Base-by-base conservation (phyloP, 225 moss, liverwort and hornwort genomes). In the Thuidium tamariscinum region DNA sequence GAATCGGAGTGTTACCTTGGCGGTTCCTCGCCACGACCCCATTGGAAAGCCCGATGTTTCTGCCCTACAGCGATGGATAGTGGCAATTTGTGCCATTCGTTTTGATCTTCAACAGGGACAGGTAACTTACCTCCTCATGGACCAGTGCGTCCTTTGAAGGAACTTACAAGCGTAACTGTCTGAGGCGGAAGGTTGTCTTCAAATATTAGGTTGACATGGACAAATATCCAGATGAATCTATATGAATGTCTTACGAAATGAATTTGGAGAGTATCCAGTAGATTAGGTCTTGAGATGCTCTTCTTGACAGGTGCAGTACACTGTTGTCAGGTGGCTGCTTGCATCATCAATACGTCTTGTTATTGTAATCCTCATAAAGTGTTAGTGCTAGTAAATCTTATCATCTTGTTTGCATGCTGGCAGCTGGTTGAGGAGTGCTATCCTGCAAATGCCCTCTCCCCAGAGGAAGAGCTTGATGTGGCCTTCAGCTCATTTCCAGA, bases 81-180 rank as follows among this genome's bases (percentile, higher is more conserved):
- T 98, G 91, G 97, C 95, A 73, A 89, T 98, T 80, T 97, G 97
- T 90, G 95, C 95, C 82, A 98, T 98, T 87, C 95, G 96, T 80
- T 98, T 98, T 77, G 98, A 98, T 91, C 95, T 98, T 88, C 96
- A 98, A 90, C 98, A 98, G 90, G 98, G 98, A 69, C 98, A 98
- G 94, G 95, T 96, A 88, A 60, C 70, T 55, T 86, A 79, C 62
- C 63, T 69, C 68, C 71, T 29, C 77, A 59, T 70, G 71, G 67
- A 91, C 36, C 68, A 62, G 42, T 85, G 44, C 80, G 65, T 84
- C 63, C 60, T 71, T 88, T 63, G 48, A 85, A 69, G 79, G 67
- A 79, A 80, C 46, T 76, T 34, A 48, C 56, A 74, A 66, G 65
- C 69, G 55, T 82, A 66, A 79, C 12, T 78, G 61, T 84, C 61